Percentiles rank a stretch among this genome's conserved stretches.
Evolutionary conservation across 345 rosid species (phyloP).

Genomic region (Populus davidiana): DNA sequence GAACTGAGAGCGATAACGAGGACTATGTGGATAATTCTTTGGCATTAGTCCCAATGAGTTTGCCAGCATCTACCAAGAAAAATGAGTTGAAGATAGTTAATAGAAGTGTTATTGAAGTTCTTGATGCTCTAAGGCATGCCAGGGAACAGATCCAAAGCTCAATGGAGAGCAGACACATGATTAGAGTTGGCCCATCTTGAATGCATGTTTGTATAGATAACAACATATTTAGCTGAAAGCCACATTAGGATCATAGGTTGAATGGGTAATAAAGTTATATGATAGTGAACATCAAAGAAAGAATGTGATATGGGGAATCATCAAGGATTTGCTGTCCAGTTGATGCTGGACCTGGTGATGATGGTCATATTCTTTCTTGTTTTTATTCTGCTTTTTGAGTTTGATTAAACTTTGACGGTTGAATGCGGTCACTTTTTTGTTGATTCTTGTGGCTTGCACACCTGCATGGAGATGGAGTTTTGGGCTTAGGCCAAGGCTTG

Average conservation of each 20-base stretch:
- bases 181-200: conserved; percentile 36
- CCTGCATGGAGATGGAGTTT: not conserved
- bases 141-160: conserved; percentile 37
- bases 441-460: not conserved
- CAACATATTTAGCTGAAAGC: not conserved
- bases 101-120: conserved; percentile 43
- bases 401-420: not conserved
- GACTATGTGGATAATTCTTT: conserved; percentile 34
- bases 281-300: not conserved
- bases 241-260: not conserved
- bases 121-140: conserved; percentile 44
- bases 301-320: conserved; percentile 25
- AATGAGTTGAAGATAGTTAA: conserved; percentile 23
- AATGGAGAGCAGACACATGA: conserved; percentile 38
- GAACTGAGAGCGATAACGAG: conserved; percentile 9
- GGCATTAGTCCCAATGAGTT: conserved; percentile 39
- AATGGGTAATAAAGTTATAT: not conserved
- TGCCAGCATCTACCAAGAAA: conserved; percentile 16
- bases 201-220: conserved; percentile 5
- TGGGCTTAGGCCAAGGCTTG: not conserved
- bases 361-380: not conserved
- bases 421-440: not conserved
- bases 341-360: conserved; percentile 1
- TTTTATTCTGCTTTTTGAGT: not conserved
- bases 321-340: not conserved